Conservation (phyloP, 2,329 filamentous ascomycete species). For the Macrophomina phaseolina region DNA sequence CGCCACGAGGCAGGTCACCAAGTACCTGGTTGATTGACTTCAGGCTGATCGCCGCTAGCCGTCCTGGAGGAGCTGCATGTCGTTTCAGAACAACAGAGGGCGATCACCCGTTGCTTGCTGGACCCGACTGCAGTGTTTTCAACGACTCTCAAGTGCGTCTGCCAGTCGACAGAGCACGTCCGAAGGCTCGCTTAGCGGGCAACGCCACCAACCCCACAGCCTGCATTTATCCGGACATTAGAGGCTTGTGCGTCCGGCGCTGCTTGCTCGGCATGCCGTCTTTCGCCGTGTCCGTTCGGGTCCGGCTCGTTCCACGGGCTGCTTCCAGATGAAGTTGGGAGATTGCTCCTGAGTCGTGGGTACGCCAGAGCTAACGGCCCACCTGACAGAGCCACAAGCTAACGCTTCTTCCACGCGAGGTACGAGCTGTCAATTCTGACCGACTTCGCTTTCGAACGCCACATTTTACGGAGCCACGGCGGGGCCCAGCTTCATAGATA, state of each 20-base stretch:
- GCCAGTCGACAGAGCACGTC: background rate
- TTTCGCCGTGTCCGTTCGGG: slow-evolving; percentile 1
- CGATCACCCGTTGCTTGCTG: background rate
- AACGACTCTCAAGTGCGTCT: background rate
- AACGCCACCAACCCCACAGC: slow-evolving; percentile 8
- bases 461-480: too few species aligned
- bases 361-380: too few species aligned
- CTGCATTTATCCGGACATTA: slow-evolving; percentile 20
- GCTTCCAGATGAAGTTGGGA: background rate
- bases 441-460: background rate
- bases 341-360: background rate
- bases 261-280: slow-evolving; percentile 14
- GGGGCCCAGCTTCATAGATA: too few species aligned
- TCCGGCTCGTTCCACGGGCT: background rate
- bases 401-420: background rate
- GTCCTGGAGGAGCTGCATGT: background rate
- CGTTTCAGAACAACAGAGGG: background rate
- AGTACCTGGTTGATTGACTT: slow-evolving; percentile 8
- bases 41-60: slow-evolving; percentile 9
- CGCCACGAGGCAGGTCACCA: background rate
- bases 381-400: background rate
- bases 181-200: background rate
- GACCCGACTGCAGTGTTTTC: background rate
- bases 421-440: background rate
- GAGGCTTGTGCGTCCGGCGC: background rate